A percentile compares a stretch with the other conserved stretches of the same genome.
Conservation (phyloP, 78 protist species). For the Andalucia godoyi region DNA sequence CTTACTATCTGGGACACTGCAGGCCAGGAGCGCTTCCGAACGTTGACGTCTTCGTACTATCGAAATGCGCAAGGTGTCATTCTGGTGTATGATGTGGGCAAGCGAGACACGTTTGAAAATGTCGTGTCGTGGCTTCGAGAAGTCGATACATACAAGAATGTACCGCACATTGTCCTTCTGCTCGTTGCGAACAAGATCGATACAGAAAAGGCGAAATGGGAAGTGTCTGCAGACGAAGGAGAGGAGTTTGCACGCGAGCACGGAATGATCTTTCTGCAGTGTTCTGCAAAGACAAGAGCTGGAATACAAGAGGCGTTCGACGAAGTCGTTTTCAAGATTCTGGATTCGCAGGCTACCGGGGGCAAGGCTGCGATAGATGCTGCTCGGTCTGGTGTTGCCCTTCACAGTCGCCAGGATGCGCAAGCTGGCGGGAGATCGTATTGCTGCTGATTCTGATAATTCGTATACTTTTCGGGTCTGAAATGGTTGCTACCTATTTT, state of each 20-base stretch:
- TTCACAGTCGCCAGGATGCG: no score
- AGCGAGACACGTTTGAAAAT: slow-evolving; percentile 44
- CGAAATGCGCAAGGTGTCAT: slow-evolving; percentile 68
- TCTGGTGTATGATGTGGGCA: slow-evolving; percentile 59
- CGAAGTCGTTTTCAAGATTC: slow-evolving; percentile 43
- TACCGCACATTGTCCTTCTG: slow-evolving; percentile 18
- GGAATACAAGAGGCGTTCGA: slow-evolving; percentile 66
- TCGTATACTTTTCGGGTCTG: no score
- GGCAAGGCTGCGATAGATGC: no score
- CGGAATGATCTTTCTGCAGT: slow-evolving; percentile 55
- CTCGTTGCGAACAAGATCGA: slow-evolving; percentile 58
- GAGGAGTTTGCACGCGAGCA: slow-evolving; percentile 49
- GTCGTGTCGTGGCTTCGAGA: slow-evolving; percentile 50
- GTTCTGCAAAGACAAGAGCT: slow-evolving; percentile 52
- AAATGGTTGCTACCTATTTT: no score
- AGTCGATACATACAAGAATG: slow-evolving; percentile 35
- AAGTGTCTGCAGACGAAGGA: slow-evolving; percentile 53
- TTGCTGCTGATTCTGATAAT: no score
- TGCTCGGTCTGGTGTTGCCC: no score
- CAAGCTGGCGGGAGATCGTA: no score
- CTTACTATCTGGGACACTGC: slow-evolving; percentile 82
- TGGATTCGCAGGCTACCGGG: no score
- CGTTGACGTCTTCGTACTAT: slow-evolving; percentile 59
- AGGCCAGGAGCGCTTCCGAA: slow-evolving; percentile 68
- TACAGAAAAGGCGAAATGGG: slow-evolving; percentile 11